Base-by-base conservation (phyloP, 345 rosid species). In the Reutealis trisperma region DNA sequence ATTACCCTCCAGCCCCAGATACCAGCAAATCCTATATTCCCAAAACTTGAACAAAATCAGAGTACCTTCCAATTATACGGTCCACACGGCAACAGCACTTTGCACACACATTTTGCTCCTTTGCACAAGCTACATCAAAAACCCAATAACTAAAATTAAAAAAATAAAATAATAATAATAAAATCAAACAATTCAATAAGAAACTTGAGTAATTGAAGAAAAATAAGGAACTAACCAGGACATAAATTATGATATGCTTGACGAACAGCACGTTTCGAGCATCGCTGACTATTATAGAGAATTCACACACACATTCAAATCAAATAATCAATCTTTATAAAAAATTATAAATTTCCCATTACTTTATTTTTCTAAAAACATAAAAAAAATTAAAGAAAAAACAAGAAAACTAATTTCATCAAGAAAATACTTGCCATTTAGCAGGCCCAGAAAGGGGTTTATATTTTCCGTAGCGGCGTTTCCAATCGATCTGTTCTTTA, bases 171-270 rank as follows among this genome's bases (percentile, higher is more conserved):
- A n/a, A 41, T 15, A 27, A 6, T n/a, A 58, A 12, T 25, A 25
- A 27, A 27, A 27, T 27, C 30, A 27, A 27, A 27, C 30, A 15
- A 15, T 7, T 44, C 11, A 25, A 49, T 68, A 32, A 81, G 60
- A 32, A 63, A 24, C 54, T 51, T 51, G 78, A 58, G 27, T 73
- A 54, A 84, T 10, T 63, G 5, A 58, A 59, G 19, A 61, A 57
- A 24, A 30, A 64, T 2, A 75, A 71, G 12, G 8, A 77, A 87
- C 93, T 85, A 78, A 96, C 99, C 99, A 74, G 86, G 0, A 71
- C 99, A 96, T n/a, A 96, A 80, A 79, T 84, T 93, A 86, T 96
- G 99, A 75, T 92, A 92, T 25, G 98, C 99, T 81, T 93, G 99
- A 81, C 98, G 99, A 74, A 96, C 99, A 62, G 89, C 87, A 51